Base-by-base conservation (phyloP, 352 stramenopile species). In the Phytophthora litchii region DNA sequence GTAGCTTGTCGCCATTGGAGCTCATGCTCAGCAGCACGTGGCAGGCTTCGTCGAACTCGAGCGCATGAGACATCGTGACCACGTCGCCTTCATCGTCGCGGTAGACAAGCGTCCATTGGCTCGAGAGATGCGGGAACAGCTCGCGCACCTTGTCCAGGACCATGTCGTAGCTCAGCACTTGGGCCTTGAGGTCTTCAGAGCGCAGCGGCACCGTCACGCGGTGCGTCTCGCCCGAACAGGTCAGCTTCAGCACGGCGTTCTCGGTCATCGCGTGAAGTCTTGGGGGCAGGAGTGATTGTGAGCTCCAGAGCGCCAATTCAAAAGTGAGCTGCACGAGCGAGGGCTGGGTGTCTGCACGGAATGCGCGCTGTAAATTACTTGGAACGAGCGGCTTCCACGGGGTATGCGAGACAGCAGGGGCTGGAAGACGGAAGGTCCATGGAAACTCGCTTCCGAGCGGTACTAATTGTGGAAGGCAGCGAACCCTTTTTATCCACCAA, bases 31-130 rank as follows among this genome's bases (percentile, higher is more conserved):
- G 41, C 40, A 84, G 70, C 35, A 91, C 77, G 40, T 70, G 74
- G 16, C 71, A 72, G 10, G 83, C 83, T 34, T 92, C 83, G 14
- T 54, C 41, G 31, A 91, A 70, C 60, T 92, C 83, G 7, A 68
- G 56, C 11, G 69, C 46, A 48, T 69, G 84, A 38, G 64, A 69
- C 5, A 91, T 59, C 10, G 80, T 91, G 27, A 92, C 68, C 27
- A 86, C 60, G 46, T 92, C 83, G 32, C 78, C 71, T 41, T 92
- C 83, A 14, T 90, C 72, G 56, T 92, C 83, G 35, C 71, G 74
- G 71, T 91, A 92, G 44, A 89, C 58, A 19, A 92, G 61, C 47
- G 70, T 69, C 69, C 72, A 91, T 32, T 43, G n/a, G 31, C 40
- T 27, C 8, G 69, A 54, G 8, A 74, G 43, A 11, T 37, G 42